Percentiles rank a stretch among this genome's conserved stretches.
These are phyloP conservation scores for Blastomyces silverae DNA, from an alignment of 2,329 filamentous ascomycete genomes.

Conservation along the genomic window DNA sequence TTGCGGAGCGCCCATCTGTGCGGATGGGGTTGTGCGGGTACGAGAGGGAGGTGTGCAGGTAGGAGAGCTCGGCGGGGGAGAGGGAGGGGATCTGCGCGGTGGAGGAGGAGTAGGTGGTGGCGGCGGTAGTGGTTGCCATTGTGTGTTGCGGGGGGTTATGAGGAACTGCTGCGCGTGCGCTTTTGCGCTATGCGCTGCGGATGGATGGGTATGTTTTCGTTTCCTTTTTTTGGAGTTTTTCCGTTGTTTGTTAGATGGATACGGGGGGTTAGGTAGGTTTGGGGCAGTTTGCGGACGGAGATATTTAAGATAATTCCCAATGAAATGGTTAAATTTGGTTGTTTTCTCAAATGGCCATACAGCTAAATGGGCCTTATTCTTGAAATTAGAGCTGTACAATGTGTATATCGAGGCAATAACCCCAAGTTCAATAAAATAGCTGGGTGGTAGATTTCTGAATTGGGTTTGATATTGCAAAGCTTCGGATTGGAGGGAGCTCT, in stretches of 20 bases:
- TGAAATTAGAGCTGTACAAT: neutral
- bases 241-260: too few relatives aligned
- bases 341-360: neutral
- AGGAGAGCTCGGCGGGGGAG: constrained; percentile 92
- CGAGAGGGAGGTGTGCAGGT: constrained; percentile 83
- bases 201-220: too few relatives aligned
- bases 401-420: too few relatives aligned
- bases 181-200: too few relatives aligned
- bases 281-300: too few relatives aligned
- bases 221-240: too few relatives aligned
- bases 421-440: too few relatives aligned
- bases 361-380: neutral
- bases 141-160: constrained; percentile 13
- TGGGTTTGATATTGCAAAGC: neutral
- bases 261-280: too few relatives aligned
- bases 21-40: constrained; percentile 65
- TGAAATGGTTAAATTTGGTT: neutral
- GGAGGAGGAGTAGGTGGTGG: constrained; percentile 44
- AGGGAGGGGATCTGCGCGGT: constrained; percentile 54
- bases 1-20: constrained; percentile 72
- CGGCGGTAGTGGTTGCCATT: constrained; percentile 55
- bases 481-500: neutral
- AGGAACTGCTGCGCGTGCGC: too few relatives aligned
- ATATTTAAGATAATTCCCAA: neutral
- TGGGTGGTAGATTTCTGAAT: too few relatives aligned